Base-by-base conservation (phyloP, 2,329 filamentous ascomycete genomes). In the Aureobasidium pullulans region DNA sequence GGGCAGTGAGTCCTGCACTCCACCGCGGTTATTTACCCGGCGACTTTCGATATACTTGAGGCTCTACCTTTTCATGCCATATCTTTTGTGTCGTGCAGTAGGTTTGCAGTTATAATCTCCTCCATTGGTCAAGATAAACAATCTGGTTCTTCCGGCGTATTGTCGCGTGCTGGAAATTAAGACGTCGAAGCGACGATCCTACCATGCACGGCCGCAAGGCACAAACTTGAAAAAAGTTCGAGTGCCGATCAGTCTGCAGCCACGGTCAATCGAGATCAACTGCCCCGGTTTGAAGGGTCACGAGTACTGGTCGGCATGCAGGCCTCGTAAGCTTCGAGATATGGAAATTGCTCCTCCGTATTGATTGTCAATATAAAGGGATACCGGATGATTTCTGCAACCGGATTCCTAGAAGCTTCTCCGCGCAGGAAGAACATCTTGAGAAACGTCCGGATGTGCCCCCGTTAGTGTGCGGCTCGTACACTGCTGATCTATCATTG, bases 101-200 rank as follows among this genome's bases (percentile, higher is more conserved):
- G 10, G 5, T 52, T 39, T 23, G 15, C 10, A 28, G 23, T 23
- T 31, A 4, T 8, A 31, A 23, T 16, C 31, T 10, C 19, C 34
- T 23, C n/a, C 36, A n/a, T 31, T 39, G 4, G n/a, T 19, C 23
- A 16, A 40, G 29, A 32, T 31, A 52, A 40, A 10, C 13, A n/a
- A 16, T 34, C 28, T 40, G 29, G 39, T 6, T 40, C 19, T 40
- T 40, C 48, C 34, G 36, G 11, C n/a, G 28, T 40, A 16, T 40
- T 52, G 48, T 54, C 50, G 50, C 52, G 52, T 56, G 52, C 52
- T 56, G 52, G 52, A 16, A 46, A 56, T 46, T 46, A 46, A 46
- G 52, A 36, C 48, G 36, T 31, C 37, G 29, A 29, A 54, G 37
- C 31, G 52, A 56, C 39, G 52, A 56, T 56, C 52, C n/a, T 44